Evolutionary conservation across 257 asterid genomes (phyloP).

Genomic region (Schizonepeta tenuifolia): DNA sequence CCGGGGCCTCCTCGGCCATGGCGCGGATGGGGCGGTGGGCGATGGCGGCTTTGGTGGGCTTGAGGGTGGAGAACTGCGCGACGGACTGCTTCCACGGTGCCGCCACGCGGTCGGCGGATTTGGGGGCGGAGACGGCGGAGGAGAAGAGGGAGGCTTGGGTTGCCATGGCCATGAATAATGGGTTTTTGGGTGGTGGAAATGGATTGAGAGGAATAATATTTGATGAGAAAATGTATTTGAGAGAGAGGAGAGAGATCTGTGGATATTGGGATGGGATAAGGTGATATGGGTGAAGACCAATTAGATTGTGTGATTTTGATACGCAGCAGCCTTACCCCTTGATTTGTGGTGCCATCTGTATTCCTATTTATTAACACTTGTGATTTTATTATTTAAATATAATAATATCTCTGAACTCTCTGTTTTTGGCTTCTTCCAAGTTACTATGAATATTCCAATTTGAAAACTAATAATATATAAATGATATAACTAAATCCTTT

Average conservation of each 20-base stretch:
- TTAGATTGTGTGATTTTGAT: constrained; percentile 40
- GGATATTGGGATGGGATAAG: constrained; percentile 53
- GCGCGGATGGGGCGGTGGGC: constrained; percentile 58
- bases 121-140: constrained; percentile 48
- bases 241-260: constrained; percentile 1
- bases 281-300: constrained; percentile 43
- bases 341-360: constrained; percentile 27
- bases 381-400: too few relatives aligned
- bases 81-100: constrained; percentile 67
- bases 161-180: constrained; percentile 68
- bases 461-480: too few relatives aligned
- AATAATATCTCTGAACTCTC: too few relatives aligned
- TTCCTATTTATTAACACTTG: background rate
- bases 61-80: constrained; percentile 47
- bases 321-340: constrained; percentile 19
- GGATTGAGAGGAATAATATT: background rate
- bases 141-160: constrained; percentile 85
- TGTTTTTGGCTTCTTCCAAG: too few relatives aligned
- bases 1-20: constrained; percentile 63
- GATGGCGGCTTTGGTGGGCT: constrained; percentile 40
- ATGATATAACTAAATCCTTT: too few relatives aligned
- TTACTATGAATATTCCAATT: too few relatives aligned
- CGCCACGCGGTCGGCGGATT: constrained; percentile 40
- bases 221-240: constrained; percentile 26
- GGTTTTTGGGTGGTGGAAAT: background rate